Evolutionary conservation across 331 rosid genomes (phyloP).

Genomic region (Stylosanthes scabra): DNA sequence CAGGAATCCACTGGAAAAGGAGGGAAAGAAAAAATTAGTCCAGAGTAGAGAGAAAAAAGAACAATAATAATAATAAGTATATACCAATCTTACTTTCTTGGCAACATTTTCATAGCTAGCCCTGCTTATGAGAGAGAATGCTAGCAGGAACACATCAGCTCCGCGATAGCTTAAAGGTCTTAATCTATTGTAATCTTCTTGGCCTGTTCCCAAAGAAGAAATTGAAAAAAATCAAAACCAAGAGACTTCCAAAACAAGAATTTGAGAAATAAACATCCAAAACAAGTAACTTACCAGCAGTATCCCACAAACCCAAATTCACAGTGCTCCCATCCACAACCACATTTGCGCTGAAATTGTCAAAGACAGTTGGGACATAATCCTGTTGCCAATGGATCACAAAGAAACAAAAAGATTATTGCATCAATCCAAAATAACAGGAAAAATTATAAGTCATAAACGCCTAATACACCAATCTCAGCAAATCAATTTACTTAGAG

Average conservation of each 20-base stretch:
- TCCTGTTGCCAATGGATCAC: constrained; percentile 64
- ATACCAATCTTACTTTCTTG: constrained; percentile 73
- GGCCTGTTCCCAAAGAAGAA: constrained; percentile 73
- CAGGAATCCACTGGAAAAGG: constrained; percentile 87
- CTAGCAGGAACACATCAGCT: constrained; percentile 95
- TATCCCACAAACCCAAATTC: constrained; percentile 97
- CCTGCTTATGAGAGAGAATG: constrained; percentile 96
- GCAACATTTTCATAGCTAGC: constrained; percentile 98
- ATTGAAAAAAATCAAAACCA: constrained; percentile 41
- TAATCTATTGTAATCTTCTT: constrained; percentile 96
- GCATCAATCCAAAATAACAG: constrained; percentile 25
- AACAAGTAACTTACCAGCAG: constrained; percentile 68
- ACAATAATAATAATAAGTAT: constrained; percentile 11
- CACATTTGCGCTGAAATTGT: constrained; percentile 98
- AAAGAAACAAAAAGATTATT: constrained; percentile 35
- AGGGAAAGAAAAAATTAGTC: constrained; percentile 8
- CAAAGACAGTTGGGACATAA: constrained; percentile 96
- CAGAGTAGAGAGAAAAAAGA: constrained; percentile 13
- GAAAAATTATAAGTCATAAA: constrained; percentile 24
- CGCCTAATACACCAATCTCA: constrained; percentile 8
- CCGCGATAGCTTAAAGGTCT: constrained; percentile 98
- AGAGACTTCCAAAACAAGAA: constrained; percentile 3
- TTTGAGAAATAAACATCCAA: constrained; percentile 5
- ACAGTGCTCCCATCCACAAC: constrained; percentile 98
- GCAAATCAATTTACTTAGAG: constrained; percentile 26